Conservation (phyloP, 1,284 basidiomycete species). For the Ustilago shanxiensis region DNA sequence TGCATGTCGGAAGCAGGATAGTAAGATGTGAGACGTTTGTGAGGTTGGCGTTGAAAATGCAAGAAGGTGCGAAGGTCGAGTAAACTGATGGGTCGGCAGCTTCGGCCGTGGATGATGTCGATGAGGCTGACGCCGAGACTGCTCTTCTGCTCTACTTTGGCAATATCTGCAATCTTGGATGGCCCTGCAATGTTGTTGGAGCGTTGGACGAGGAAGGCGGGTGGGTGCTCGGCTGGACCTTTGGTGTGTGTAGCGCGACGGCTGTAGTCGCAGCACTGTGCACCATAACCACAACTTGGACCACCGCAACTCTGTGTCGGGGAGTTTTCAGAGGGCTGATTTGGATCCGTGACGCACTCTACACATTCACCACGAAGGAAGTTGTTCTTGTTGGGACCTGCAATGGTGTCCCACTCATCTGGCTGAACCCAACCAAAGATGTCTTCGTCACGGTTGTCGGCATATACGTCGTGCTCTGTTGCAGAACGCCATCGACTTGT, state of each 20-base stretch:
- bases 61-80: constrained; percentile 36
- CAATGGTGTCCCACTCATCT: constrained; percentile 51
- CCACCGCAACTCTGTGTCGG: constrained; percentile 34
- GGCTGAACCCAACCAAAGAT: constrained; percentile 56
- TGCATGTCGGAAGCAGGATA: constrained; percentile 48
- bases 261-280: constrained; percentile 50
- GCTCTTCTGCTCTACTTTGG: constrained; percentile 26
- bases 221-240: constrained; percentile 10
- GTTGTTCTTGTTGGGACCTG: constrained; percentile 45
- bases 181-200: background rate
- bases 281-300: constrained; percentile 50
- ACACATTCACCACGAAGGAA: constrained; percentile 46
- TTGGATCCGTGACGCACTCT: constrained; percentile 23
- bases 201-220: constrained; percentile 14
- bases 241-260: constrained; percentile 26
- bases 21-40: constrained; percentile 31
- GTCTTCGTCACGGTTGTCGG: constrained; percentile 50
- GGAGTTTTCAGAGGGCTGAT: constrained; percentile 7
- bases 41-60: constrained; percentile 43
- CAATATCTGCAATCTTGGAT: constrained; percentile 23
- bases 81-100: constrained; percentile 57
- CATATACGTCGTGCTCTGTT: constrained; percentile 45
- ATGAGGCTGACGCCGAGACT: constrained; percentile 50
- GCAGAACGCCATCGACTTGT: constrained; percentile 24
- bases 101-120: constrained; percentile 58